Evolutionary conservation across 2,329 filamentous ascomycete species (phyloP).

Genomic region (Parafenestella ontariensis): DNA sequence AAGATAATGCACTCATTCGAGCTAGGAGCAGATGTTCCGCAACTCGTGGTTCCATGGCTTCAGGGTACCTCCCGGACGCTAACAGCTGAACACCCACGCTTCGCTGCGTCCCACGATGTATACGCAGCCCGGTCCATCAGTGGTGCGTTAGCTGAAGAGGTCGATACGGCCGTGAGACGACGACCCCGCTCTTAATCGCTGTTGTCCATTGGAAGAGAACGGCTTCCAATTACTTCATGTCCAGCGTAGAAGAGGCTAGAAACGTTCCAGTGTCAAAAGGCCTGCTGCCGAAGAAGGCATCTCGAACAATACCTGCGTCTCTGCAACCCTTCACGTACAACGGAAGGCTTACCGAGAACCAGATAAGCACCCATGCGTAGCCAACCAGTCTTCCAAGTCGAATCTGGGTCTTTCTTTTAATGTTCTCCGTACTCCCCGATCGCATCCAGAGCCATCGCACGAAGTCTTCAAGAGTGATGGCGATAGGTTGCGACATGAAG

Average conservation of each 20-base stretch:
- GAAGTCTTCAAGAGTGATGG: not conserved
- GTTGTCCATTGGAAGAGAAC: not conserved
- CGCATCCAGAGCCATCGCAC: not conserved
- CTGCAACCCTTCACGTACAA: not conserved
- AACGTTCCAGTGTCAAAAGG: not conserved
- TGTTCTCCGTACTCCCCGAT: not conserved
- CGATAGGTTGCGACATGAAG: conserved; percentile 7
- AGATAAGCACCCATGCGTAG: not conserved
- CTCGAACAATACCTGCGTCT: not conserved
- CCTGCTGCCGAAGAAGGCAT: not conserved
- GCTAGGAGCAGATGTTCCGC: not conserved
- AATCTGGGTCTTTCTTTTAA: not conserved
- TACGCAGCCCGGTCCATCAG: no score
- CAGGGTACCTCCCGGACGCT: no score
- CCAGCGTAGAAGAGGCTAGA: not conserved
- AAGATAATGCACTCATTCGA: not conserved
- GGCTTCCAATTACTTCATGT: not conserved
- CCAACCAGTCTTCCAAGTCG: not conserved
- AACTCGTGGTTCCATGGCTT: no score
- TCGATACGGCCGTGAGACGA: no score
- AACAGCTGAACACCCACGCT: no score
- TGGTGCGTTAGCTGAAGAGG: no score
- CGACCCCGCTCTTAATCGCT: not conserved
- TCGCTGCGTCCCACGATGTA: no score
- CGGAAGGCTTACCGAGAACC: not conserved